A percentile compares a stretch with the other conserved stretches of the same genome.
Evolutionary conservation across 176 grass and related monocot genomes (phyloP).

Genomic region (Cocos nucifera): DNA sequence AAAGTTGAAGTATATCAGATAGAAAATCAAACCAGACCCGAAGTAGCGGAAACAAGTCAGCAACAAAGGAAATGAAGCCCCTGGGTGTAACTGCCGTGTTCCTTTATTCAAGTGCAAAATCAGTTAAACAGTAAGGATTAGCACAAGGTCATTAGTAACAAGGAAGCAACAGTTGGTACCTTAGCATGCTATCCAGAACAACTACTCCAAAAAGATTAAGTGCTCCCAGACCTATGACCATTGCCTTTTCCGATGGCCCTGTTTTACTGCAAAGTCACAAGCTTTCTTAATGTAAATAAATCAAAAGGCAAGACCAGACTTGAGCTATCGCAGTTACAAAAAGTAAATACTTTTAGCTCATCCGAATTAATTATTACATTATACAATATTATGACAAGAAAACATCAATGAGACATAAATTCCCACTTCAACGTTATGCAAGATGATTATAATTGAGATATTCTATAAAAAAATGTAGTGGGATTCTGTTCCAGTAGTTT

Average conservation of each 20-base stretch:
- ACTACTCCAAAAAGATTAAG: constrained; percentile 93
- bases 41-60: constrained; percentile 75
- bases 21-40: constrained; percentile 37
- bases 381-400: no score
- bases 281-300: constrained; percentile 2
- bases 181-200: constrained; percentile 76
- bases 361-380: no score
- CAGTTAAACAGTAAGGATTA: constrained; percentile 19
- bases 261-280: constrained; percentile 64
- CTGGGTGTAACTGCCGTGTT: constrained; percentile 63
- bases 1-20: neutral
- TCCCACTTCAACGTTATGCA: no score
- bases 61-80: constrained; percentile 70
- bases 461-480: no score
- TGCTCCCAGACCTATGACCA: constrained; percentile 93
- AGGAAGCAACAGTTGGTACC: constrained; percentile 41
- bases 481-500: no score
- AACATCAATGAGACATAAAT: no score
- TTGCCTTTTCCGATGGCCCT: constrained; percentile 63
- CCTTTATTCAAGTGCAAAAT: constrained; percentile 42
- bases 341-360: no score
- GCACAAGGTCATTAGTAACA: constrained; percentile 6
- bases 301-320: constrained; percentile 14
- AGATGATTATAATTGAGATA: no score
- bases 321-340: no score